phyloP scores from a whole-genome alignment of 495 filamentous ascomycete genomes.

The Parachaetomium inaequale region DNA sequence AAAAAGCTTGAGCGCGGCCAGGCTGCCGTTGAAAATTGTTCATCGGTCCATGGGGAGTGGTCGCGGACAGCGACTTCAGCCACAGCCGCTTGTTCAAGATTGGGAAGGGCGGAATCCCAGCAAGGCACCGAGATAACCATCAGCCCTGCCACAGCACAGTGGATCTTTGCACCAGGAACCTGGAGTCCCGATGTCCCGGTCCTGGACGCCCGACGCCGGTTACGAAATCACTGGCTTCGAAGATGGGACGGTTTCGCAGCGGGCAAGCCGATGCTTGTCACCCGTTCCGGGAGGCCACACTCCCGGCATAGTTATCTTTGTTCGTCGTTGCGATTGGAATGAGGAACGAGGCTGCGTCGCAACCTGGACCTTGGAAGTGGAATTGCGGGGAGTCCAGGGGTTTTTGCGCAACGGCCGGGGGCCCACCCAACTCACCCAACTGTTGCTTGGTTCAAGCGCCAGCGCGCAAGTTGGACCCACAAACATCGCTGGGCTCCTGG shows the following conservation, averaged over 20 bases:
- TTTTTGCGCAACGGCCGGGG: not conserved
- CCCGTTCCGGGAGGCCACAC: too few species aligned
- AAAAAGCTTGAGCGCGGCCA: not conserved
- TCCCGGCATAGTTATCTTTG: too few species aligned
- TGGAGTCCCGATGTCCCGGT: too few species aligned
- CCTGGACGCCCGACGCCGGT: too few species aligned
- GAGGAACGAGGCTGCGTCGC: slow-evolving; percentile 1
- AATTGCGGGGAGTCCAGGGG: not conserved
- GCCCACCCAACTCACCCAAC: not conserved
- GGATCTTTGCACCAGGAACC: too few species aligned
- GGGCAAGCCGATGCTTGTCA: too few species aligned
- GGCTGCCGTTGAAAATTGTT: not conserved
- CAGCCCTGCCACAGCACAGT: not conserved
- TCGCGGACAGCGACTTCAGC: not conserved
- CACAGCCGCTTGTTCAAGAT: not conserved
- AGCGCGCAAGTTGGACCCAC: not conserved
- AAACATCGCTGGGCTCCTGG: not conserved
- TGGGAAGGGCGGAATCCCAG: not conserved
- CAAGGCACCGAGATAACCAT: not conserved
- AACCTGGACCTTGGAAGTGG: too few species aligned
- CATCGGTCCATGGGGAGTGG: not conserved
- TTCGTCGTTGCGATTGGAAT: not conserved
- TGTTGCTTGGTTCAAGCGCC: too few species aligned
- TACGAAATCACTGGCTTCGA: too few species aligned
- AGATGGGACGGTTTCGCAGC: too few species aligned